Evolutionary conservation across 2,329 filamentous ascomycete genomes (phyloP).

Genomic region (Cadophora luteo-olivacea): DNA sequence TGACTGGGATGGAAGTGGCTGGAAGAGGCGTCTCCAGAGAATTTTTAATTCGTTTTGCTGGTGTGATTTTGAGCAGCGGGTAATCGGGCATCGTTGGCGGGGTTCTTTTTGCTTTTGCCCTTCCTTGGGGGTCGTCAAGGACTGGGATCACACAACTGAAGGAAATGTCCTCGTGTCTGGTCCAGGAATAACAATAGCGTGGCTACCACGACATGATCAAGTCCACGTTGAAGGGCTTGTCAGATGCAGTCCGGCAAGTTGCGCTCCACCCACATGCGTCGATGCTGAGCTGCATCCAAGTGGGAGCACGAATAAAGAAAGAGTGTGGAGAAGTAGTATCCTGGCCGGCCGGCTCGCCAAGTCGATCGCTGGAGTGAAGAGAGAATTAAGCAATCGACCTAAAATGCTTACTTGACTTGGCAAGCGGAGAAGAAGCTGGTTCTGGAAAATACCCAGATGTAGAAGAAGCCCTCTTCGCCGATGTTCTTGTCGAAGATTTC

Average conservation of each 20-base stretch:
- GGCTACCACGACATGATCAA: background rate
- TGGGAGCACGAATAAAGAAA: background rate
- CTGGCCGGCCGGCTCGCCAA: background rate
- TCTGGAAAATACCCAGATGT: background rate
- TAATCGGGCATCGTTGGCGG: background rate
- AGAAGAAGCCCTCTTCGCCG: background rate
- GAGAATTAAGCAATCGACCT: background rate
- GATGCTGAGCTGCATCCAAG: background rate
- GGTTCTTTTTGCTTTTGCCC: constrained; percentile 8
- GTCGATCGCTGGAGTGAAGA: background rate
- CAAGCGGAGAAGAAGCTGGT: background rate
- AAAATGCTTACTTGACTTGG: constrained; percentile 8
- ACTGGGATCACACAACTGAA: background rate
- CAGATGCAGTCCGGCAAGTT: background rate
- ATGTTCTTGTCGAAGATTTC: background rate
- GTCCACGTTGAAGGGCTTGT: background rate
- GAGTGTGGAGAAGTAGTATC: background rate
- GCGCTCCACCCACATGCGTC: background rate
- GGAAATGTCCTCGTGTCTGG: background rate
- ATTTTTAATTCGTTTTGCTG: background rate
- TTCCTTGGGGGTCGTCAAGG: background rate
- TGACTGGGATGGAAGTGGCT: background rate
- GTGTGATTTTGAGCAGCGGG: background rate
- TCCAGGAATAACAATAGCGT: background rate
- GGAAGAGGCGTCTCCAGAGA: background rate